Base-by-base conservation (phyloP, 208 protist genomes). In the Crithidia acanthocephali region DNA sequence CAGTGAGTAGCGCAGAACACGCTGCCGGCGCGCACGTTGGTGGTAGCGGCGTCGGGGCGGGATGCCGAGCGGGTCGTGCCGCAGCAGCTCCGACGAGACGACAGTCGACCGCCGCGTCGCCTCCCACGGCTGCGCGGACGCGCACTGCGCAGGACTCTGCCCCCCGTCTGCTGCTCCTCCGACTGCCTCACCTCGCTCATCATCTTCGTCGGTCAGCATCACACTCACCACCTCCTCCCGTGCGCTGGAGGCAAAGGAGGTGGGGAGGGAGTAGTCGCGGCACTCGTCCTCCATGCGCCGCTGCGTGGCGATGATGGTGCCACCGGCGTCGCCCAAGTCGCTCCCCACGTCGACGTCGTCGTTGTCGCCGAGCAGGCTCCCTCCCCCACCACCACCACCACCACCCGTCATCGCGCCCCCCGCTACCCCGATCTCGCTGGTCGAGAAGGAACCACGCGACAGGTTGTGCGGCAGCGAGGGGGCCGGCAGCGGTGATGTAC, bases 1-100 rank as follows among this genome's bases (percentile, higher is more conserved):
- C 48, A 87, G 74, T 15, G 81, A 85, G 72, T 97, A 97, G n/a
- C 71, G 82, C 22, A 80, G 76, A 13, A 91, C 40, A 3, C 75
- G 75, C 44, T 87, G 77, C 11, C 74, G 56, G 13, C 79, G 81
- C n/a, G 80, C 76, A n/a, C 75, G 79, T 33, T 70, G 62, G 47
- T 65, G 58, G 18, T 47, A 52, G 23, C 45, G 64, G 35, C 53
- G 64, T 10, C 53, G 75, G 33, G 27, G 68, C 23, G 47, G 55
- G 33, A 56, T 6, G 27, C 22, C 57, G 0, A 25, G n/a, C 45
- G 11, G 28, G 22, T 68, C 50, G 47, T 72, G 57, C 47, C 50
- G 62, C 13, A 60, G 47, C 30, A 70, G 51, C 23, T 45, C 42
- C 9, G 69, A 71, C 28, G 72, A 66, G 22, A 77, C 45, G 2